These are phyloP conservation scores for Stemphylium vesicarium DNA, from an alignment of 2,329 filamentous ascomycete genomes.

Conservation along the genomic window DNA sequence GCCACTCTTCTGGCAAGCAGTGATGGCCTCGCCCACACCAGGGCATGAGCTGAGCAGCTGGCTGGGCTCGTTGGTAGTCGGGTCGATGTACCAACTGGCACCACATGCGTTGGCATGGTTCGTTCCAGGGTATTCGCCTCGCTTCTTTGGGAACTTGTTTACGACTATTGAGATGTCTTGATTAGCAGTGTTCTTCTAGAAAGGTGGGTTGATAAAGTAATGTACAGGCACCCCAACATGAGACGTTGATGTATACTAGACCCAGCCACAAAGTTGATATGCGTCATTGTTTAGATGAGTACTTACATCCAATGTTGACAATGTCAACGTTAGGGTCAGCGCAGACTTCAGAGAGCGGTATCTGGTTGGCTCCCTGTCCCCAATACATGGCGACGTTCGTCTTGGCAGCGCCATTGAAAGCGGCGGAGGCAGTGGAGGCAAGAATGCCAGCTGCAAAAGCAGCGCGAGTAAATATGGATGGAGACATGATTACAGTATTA, in stretches of 20 bases:
- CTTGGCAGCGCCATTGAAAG: conserved; percentile 51
- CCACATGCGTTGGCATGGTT: conserved; percentile 64
- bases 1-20: conserved; percentile 38
- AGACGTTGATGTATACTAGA: neutral
- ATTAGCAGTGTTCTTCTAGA: conserved; percentile 1
- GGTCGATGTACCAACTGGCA: conserved; percentile 41
- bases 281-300: neutral
- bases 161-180: conserved; percentile 44
- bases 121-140: conserved; percentile 56
- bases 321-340: conserved; percentile 60
- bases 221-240: neutral
- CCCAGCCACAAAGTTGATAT: neutral
- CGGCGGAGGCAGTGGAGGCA: conserved; percentile 47
- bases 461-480: conserved; percentile 36
- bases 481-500: conserved; percentile 48
- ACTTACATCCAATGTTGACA: conserved; percentile 58
- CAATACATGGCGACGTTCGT: conserved; percentile 62
- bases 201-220: too few relatives aligned
- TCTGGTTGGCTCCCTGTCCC: conserved; percentile 61
- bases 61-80: conserved; percentile 12
- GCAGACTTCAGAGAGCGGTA: conserved; percentile 59
- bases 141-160: conserved; percentile 59
- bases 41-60: conserved; percentile 9
- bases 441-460: conserved; percentile 46
- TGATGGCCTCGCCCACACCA: conserved; percentile 47